Evolutionary conservation across 176 grass and related monocot species (phyloP).

Genomic region (Triticum monococcum): DNA sequence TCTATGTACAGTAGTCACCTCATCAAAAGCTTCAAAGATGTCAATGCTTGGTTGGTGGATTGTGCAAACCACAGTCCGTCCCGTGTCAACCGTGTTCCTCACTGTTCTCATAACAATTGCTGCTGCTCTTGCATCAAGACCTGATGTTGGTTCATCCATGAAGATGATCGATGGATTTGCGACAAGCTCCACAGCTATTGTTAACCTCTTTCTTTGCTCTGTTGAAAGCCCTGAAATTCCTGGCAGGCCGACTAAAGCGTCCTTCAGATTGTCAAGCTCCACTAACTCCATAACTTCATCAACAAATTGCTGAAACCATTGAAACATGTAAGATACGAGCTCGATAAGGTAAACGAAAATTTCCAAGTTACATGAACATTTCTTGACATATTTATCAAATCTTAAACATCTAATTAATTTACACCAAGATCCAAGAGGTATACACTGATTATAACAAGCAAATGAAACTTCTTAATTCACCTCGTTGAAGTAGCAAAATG

Average conservation of each 20-base stretch:
- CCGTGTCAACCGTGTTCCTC: conserved; percentile 94
- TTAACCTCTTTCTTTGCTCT: conserved; percentile 93
- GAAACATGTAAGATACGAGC: neutral
- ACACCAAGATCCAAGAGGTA: neutral
- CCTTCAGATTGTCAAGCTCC: conserved; percentile 79
- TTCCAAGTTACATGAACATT: neutral
- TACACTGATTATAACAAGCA: neutral
- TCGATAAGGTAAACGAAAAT: neutral
- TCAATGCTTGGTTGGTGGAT: conserved; percentile 99
- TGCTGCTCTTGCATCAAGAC: conserved; percentile 97
- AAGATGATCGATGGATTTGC: conserved; percentile 99
- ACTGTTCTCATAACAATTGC: conserved; percentile 99
- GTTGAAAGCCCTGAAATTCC: conserved; percentile 94
- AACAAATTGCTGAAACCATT: conserved; percentile 82
- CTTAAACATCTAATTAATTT: neutral
- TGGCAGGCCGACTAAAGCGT: conserved; percentile 88
- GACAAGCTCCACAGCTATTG: conserved; percentile 93
- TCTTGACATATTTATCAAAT: conserved; percentile 1
- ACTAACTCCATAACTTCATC: conserved; percentile 97
- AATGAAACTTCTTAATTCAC: neutral
- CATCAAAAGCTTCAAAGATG: conserved; percentile 99
- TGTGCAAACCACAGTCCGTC: conserved; percentile 94
- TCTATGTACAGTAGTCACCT: conserved; percentile 43
- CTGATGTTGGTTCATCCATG: conserved; percentile 99
- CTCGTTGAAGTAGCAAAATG: neutral